Base-by-base conservation (phyloP, 257 asterid species). In the Vinca minor region DNA sequence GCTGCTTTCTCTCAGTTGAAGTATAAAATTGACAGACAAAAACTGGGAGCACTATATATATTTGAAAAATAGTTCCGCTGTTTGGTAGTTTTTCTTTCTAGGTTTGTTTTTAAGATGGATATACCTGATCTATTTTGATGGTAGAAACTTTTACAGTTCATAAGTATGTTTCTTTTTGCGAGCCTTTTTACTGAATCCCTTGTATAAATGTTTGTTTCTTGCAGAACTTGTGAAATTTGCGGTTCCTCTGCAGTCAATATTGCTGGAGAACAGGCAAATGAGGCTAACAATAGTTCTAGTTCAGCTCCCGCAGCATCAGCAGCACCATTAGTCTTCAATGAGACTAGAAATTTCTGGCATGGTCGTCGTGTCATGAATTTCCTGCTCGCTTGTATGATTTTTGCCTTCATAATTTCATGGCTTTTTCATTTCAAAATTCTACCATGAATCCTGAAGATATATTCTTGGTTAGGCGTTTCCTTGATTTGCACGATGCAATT, bases 401-500 rank as follows among this genome's bases (percentile, higher is more conserved):
- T 80, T 45, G 85, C 85, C 66, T 80, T 80, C 52, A 71, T 80
- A n/a, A 72, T 80, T 62, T 80, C 85, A 11, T 80, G 85, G 85
- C 80, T 80, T 38, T 80, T 80, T 71, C 85, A 80, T 72, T 80
- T 77, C 71, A 77, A 74, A 34, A 58, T 80, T 31, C 60, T 77
- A 49, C 77, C 76, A 4, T 80, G 76, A 77, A 62, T 39, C 62
- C 69, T 13, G 4, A 41, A 20, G 4, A 41, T n/a, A n/a, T n/a
- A n/a, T n/a, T n/a, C n/a, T n/a, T n/a, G n/a, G n/a, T n/a, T n/a
- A n/a, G n/a, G n/a, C n/a, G n/a, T n/a, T n/a, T n/a, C n/a, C n/a
- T n/a, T n/a, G n/a, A n/a, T n/a, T n/a, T n/a, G n/a, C n/a, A n/a
- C n/a, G n/a, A 59, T 44, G 62, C 17, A 39, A 45, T 5, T 39